These are phyloP conservation scores for Sequoiadendron giganteum DNA, from an alignment of 75 land plant species.

Conservation along the genomic window DNA sequence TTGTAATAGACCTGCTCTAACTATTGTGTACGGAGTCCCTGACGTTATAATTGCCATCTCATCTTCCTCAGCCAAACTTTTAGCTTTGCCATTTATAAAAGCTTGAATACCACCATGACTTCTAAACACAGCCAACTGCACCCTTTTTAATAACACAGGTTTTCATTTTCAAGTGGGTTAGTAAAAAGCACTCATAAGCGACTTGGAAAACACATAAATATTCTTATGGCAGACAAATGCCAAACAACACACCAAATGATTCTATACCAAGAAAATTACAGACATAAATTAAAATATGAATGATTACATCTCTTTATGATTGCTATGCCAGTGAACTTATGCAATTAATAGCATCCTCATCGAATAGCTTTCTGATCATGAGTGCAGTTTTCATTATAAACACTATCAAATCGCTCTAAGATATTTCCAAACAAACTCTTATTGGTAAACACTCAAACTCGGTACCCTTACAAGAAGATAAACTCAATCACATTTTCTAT, in stretches of 20 bases:
- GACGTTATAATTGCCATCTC: conserved; percentile 51
- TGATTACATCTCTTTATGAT: not conserved
- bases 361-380: not conserved
- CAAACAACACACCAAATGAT: not conserved
- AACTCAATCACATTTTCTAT: not conserved
- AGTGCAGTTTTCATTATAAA: not conserved
- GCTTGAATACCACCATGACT: conserved; percentile 70
- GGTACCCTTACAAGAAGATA: not conserved
- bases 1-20: conserved; percentile 64
- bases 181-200: not conserved
- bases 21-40: conserved; percentile 93
- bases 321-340: not conserved
- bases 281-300: not conserved
- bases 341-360: not conserved
- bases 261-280: not conserved
- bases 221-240: not conserved
- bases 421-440: not conserved
- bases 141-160: conserved; percentile 24
- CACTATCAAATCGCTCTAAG: not conserved
- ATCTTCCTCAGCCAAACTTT: conserved; percentile 73
- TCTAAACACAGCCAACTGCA: conserved; percentile 84
- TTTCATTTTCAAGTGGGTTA: conserved; percentile 3
- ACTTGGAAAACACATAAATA: not conserved
- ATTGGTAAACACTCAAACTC: not conserved
- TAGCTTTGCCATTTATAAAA: conserved; percentile 49